Conservation (phyloP, 177 flowering plant species). For the Vitis hybrid region DNA sequence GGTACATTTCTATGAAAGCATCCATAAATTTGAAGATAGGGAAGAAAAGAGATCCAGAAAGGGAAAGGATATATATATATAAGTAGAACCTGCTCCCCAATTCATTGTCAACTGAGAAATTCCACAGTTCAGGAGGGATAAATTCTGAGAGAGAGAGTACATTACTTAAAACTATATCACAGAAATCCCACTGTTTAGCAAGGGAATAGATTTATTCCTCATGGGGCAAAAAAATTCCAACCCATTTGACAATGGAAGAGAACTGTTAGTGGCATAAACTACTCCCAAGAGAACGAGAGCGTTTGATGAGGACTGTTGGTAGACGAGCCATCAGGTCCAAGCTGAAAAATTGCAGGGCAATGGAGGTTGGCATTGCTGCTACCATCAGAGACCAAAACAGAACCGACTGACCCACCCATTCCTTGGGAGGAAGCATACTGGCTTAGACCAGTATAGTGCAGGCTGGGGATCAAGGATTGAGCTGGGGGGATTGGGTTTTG, state of each 20-base stretch:
- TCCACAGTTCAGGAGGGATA: too few species aligned
- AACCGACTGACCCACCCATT: slow-evolving; percentile 14
- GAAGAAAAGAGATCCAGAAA: too few species aligned
- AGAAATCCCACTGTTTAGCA: not conserved
- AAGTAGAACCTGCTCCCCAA: too few species aligned
- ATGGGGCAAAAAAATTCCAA: not conserved
- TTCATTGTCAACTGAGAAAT: too few species aligned
- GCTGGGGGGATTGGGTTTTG: slow-evolving; percentile 12
- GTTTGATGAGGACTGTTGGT: slow-evolving; percentile 36
- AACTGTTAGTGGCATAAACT: slow-evolving; percentile 6
- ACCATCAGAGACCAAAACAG: slow-evolving; percentile 14
- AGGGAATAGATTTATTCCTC: not conserved
- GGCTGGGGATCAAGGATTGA: slow-evolving; percentile 21
- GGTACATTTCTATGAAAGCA: too few species aligned
- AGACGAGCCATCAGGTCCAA: slow-evolving; percentile 32
- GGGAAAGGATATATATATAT: too few species aligned
- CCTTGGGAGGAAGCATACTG: not conserved
- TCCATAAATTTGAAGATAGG: too few species aligned
- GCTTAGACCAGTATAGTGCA: slow-evolving; percentile 12
- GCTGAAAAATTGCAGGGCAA: slow-evolving; percentile 33
- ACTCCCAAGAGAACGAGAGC: slow-evolving; percentile 49
- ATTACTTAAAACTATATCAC: not conserved
- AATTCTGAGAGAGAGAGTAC: too few species aligned
- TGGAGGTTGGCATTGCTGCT: slow-evolving; percentile 23
- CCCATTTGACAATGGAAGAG: not conserved